These are phyloP conservation scores for Pythium sp. DNA, from an alignment of 352 stramenopile species.

Conservation along the genomic window DNA sequence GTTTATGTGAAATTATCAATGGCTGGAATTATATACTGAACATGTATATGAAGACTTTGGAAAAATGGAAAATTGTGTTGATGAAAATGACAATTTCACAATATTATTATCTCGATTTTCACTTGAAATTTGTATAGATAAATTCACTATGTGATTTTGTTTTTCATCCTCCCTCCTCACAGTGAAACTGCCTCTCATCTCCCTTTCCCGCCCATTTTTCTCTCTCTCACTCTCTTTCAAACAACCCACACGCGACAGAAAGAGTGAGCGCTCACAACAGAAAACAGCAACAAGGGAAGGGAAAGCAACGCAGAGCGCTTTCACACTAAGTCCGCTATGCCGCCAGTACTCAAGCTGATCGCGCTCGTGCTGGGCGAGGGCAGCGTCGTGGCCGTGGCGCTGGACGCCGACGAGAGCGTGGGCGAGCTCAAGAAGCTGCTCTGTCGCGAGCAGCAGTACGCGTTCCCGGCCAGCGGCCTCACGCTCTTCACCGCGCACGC, in stretches of 20 bases:
- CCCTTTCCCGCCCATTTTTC: background rate
- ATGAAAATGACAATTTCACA: too few species aligned
- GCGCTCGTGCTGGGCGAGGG: slow-evolving; percentile 12
- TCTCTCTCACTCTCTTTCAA: background rate
- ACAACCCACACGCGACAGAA: background rate
- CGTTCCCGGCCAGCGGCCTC: slow-evolving; percentile 13
- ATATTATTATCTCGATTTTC: too few species aligned
- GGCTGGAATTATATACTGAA: too few species aligned
- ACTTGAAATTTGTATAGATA: too few species aligned
- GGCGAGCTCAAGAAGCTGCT: slow-evolving; percentile 13
- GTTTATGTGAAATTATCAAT: too few species aligned
- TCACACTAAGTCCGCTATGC: slow-evolving; percentile 9
- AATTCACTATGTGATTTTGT: too few species aligned
- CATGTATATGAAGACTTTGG: too few species aligned
- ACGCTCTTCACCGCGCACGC: slow-evolving; percentile 8
- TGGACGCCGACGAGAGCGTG: slow-evolving; percentile 12
- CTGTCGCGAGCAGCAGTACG: slow-evolving; percentile 13
- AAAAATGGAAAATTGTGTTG: too few species aligned
- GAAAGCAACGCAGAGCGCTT: background rate
- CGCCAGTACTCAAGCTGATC: slow-evolving; percentile 6
- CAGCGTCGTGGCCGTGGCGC: slow-evolving; percentile 11
- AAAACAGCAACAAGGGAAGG: background rate
- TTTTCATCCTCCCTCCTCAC: background rate
- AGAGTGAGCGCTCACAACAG: background rate
- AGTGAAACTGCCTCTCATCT: background rate